Conservation (phyloP, 2,329 filamentous ascomycete genomes). For the Phoma sp. region DNA sequence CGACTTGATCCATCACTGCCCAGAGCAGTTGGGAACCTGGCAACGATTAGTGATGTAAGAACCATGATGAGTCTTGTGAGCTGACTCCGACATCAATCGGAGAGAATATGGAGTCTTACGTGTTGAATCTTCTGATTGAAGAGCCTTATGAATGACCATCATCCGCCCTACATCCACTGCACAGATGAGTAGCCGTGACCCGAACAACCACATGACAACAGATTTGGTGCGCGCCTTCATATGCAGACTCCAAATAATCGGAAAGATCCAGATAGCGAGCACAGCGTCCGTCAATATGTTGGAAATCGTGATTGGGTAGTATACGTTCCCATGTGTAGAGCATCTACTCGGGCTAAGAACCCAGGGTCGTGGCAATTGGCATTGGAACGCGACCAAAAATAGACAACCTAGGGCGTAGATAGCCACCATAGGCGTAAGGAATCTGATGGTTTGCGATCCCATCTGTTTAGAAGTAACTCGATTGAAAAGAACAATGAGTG, state of each 20-base stretch:
- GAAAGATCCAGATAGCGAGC: slow-evolving; percentile 20
- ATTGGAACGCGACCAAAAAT: not conserved
- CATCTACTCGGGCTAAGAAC: slow-evolving; percentile 17
- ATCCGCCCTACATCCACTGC: slow-evolving; percentile 10
- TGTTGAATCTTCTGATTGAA: slow-evolving; percentile 13
- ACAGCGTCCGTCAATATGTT: slow-evolving; percentile 34
- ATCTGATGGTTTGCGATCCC: too few species aligned
- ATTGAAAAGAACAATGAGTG: too few species aligned
- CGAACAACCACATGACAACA: slow-evolving; percentile 23
- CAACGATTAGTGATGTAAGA: not conserved
- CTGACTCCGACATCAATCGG: not conserved
- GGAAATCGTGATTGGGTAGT: slow-evolving; percentile 24
- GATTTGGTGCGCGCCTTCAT: not conserved
- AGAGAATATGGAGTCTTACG: slow-evolving; percentile 2
- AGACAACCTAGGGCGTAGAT: not conserved
- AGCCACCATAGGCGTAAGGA: not conserved
- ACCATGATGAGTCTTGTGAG: not conserved
- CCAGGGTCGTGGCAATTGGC: slow-evolving; percentile 4
- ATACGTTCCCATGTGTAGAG: slow-evolving; percentile 19
- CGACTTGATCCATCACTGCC: slow-evolving; percentile 15
- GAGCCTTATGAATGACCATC: slow-evolving; percentile 6
- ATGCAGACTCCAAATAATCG: not conserved
- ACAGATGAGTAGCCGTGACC: slow-evolving; percentile 16
- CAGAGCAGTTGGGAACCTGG: slow-evolving; percentile 11
- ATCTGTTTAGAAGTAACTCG: too few species aligned